Conservation (phyloP, 805 yeast genomes). For the Zygoascus ofunaensis region DNA sequence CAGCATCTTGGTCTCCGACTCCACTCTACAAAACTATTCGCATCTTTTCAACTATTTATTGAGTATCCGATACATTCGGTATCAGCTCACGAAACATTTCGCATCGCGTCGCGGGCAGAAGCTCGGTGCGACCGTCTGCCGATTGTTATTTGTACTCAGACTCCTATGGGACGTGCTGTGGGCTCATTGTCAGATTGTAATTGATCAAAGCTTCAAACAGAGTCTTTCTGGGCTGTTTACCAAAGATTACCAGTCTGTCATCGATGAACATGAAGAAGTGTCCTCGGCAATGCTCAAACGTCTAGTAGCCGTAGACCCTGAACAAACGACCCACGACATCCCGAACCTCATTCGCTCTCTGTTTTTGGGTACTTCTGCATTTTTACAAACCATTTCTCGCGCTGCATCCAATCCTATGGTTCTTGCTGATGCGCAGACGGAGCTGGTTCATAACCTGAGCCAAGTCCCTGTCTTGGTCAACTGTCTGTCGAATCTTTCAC, state of each 20-base stretch:
- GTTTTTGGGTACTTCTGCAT: background rate
- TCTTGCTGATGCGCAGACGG: background rate
- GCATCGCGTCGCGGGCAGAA: background rate
- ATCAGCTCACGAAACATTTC: constrained; percentile 1
- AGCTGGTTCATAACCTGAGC: background rate
- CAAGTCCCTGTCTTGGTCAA: background rate
- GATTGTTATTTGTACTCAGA: background rate
- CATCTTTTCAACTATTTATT: constrained; percentile 10
- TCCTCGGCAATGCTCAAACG: background rate
- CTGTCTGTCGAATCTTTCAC: background rate
- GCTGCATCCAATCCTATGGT: background rate
- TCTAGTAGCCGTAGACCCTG: background rate
- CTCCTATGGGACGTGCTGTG: constrained; percentile 3
- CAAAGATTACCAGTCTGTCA: background rate
- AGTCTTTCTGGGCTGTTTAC: background rate
- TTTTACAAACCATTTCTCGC: background rate
- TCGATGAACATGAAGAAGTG: background rate
- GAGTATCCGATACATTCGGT: constrained; percentile 4
- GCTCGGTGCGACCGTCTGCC: background rate
- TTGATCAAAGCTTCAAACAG: background rate
- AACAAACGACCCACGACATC: background rate
- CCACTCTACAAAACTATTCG: constrained; percentile 6
- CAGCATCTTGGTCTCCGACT: constrained; percentile 11
- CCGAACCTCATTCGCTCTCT: background rate
- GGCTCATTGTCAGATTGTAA: background rate